Base-by-base conservation (phyloP, 176 grass and related monocot species). In the Otatea glauca region DNA sequence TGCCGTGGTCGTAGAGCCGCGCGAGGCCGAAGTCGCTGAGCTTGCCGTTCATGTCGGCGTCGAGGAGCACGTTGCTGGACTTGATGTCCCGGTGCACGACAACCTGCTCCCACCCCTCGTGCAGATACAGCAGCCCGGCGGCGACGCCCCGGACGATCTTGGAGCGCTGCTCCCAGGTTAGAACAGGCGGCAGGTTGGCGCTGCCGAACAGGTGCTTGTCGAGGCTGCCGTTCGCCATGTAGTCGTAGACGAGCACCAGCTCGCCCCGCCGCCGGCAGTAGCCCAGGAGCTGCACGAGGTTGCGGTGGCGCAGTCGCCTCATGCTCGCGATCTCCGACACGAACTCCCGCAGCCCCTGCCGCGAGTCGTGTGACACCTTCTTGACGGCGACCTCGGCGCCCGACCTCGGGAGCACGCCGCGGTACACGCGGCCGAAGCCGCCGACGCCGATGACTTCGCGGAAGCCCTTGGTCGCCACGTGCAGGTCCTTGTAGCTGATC, bases 81-180 rank as follows among this genome's bases (percentile, higher is more conserved):
- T 98, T 98, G 35, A 98, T 91, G 85, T 98, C 96, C 23, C 96
- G 87, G 83, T 98, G 94, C 75, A 97, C 88, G 71, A 97, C 94
- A 75, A 97, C 89, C 75, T 97, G 92, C 59, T 97, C 92, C 92
- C 94, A 97, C 74, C 87, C 94, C 61, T 94, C 92, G 72, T 97
- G 94, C 65, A 97, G 86, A 82, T 97, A 97, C 56, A 88, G 92
- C 20, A 97, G 76, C 35, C 91, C 94, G 3, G 85, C 84, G 18
- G 89, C 92, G 1, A 97, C 85, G 12, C 74, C 94, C 12, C 86
- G 86, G 59, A 97, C 50, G 41, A 97, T 88, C 83, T 55, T 88
- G 74, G 47, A 75, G 35, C 94, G 88, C 42, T 82, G 87, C 42
- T 75, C 72, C 94, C 94, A 97, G 50, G 74, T 90, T n/a, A 97